Evolutionary conservation across 345 rosid genomes (phyloP).

Genomic region (Hirschfeldia incana): DNA sequence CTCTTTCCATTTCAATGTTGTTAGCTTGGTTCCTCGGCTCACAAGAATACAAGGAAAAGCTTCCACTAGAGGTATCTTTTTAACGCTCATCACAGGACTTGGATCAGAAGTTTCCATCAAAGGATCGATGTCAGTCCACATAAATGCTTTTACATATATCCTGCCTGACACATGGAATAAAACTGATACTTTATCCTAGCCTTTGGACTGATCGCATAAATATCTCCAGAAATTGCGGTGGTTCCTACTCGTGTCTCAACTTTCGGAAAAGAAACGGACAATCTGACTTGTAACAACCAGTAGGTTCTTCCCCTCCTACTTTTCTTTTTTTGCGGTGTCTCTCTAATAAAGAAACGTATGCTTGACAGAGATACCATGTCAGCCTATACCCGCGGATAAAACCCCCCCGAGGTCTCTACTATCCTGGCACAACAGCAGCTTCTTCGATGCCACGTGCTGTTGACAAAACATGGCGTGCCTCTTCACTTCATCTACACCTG

Average conservation of each 20-base stretch:
- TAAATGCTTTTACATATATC: neutral
- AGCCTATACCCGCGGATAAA: conserved; percentile 11
- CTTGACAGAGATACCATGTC: conserved; percentile 27
- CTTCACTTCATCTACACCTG: conserved; percentile 42
- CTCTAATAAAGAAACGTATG: conserved; percentile 34
- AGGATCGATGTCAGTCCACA: neutral
- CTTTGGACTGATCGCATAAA: conserved; percentile 29
- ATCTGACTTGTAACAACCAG: conserved; percentile 18
- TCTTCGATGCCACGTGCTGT: conserved; percentile 41
- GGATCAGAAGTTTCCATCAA: conserved; percentile 21
- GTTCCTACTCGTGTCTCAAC: conserved; percentile 34
- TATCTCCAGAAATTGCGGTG: conserved; percentile 26
- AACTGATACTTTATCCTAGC: conserved; percentile 9
- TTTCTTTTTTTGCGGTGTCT: conserved; percentile 18
- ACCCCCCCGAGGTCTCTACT: conserved; percentile 20
- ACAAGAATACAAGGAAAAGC: neutral
- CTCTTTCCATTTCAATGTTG: conserved; percentile 12
- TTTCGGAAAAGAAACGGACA: conserved; percentile 27
- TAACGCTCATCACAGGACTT: conserved; percentile 5
- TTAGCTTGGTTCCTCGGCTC: conserved; percentile 23
- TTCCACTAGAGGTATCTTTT: neutral
- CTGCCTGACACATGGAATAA: conserved; percentile 19
- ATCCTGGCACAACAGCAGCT: conserved; percentile 37
- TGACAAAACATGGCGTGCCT: conserved; percentile 31
- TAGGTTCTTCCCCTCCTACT: conserved; percentile 21